These are phyloP conservation scores for Fusarium verticillioides DNA, from an alignment of 2,329 filamentous ascomycete species.

Conservation along the genomic window DNA sequence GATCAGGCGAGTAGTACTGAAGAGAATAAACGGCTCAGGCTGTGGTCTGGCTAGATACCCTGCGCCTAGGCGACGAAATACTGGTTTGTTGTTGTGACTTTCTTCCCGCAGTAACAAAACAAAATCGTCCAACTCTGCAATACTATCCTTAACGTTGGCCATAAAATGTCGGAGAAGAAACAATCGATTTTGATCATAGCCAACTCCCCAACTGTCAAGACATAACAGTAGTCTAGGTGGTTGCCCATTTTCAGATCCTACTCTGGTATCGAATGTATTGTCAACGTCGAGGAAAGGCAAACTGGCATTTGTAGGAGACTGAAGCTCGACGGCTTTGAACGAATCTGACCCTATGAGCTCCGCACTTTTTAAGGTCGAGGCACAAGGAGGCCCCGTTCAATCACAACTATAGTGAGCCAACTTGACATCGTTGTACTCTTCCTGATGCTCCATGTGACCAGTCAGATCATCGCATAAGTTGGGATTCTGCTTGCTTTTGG, in stretches of 20 bases:
- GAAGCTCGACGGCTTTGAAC: rapidly evolving
- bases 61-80: neutral
- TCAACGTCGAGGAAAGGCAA: neutral
- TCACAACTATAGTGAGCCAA: neutral
- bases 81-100: neutral
- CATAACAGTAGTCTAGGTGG: neutral
- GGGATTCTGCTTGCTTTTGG: rapidly evolving
- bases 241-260: neutral
- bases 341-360: rapidly evolving
- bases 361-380: rapidly evolving
- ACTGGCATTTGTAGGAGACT: neutral
- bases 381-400: rapidly evolving
- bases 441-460: no score
- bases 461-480: neutral
- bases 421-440: neutral
- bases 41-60: rapidly evolving
- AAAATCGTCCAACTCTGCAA: neutral
- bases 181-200: neutral
- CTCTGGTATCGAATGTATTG: neutral
- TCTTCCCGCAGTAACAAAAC: neutral
- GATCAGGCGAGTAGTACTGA: neutral
- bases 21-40: neutral
- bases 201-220: rapidly evolving
- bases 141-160: rapidly evolving
- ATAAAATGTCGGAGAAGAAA: neutral